Base-by-base conservation (phyloP, 2,329 filamentous ascomycete genomes). In the Penicillium sp. region DNA sequence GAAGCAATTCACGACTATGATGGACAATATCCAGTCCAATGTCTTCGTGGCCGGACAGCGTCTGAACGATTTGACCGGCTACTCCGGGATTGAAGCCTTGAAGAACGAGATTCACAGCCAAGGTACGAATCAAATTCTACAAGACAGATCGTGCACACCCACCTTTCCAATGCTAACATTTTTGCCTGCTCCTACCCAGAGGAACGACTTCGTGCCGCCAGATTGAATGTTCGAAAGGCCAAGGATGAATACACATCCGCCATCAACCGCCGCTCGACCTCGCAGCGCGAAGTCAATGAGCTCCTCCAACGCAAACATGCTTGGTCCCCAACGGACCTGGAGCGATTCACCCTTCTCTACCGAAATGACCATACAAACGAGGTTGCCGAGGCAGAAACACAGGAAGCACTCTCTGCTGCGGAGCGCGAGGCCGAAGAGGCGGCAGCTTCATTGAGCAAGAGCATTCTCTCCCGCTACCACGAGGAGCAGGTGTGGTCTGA, bases 401-500 rank as follows among this genome's bases (percentile, higher is more conserved):
- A 90, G 62, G 86, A 89, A 54, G 81, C 83, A 13, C 81, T 97
- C 23, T 86, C 86, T 14, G 82, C 86, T 55, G 87, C 91, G 2
- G 94, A 99, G 77, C 83, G 84, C 40, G 85, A 90, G 56, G 86
- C 95, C 56, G 90, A 96, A 75, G 87, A 89, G 58, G 83, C 92
- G 1, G 84, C 87, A 51, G 84, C 87, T 48, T 84, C 87, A 65
- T 79, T 99, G 50, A 93, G 89, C 70, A 87, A 88, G 58, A 87
- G 88, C 47, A 97, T 97, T 65, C 79, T 97, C 48, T 89, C 89
- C 58, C 86, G 95, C 56, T 99, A 99, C 75, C 94, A 99, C 73
- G 94, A 99, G 77, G 94, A 99, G 78, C 94, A 99, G 78, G 95
- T 99, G 52, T 99, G 94, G 94, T 96, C 91, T 69, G 94, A 99